phyloP scores from a whole-genome alignment of 768 basidiomycete species.

The Termitomyces sp. region DNA sequence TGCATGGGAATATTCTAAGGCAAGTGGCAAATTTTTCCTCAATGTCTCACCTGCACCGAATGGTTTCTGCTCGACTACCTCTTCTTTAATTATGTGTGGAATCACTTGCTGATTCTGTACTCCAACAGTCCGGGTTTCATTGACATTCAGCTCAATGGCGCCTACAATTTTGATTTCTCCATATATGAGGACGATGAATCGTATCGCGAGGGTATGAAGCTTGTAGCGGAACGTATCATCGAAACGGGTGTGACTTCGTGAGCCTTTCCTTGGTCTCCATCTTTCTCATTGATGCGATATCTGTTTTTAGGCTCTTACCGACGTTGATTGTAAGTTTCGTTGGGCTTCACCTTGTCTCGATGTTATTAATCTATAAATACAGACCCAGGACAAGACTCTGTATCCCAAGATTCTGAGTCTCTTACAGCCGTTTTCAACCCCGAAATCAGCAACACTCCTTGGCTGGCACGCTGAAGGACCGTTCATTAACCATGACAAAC shows the following conservation, averaged over 20 bases:
- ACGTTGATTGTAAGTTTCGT: conserved; percentile 65
- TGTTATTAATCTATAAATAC: conserved; percentile 1
- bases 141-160: conserved; percentile 90
- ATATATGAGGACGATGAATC: conserved; percentile 71
- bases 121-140: conserved; percentile 72
- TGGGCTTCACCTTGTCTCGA: background rate
- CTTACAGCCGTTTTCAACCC: conserved; percentile 64
- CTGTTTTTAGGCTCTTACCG: conserved; percentile 50
- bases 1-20: conserved; percentile 79
- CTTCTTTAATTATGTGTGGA: background rate
- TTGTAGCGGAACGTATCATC: conserved; percentile 72
- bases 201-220: conserved; percentile 67
- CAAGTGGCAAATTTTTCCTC: conserved; percentile 18
- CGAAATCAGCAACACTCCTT: conserved; percentile 67
- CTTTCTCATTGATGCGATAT: conserved; percentile 12
- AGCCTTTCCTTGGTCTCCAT: conserved; percentile 28
- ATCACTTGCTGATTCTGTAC: background rate
- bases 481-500: conserved; percentile 78
- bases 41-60: background rate
- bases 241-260: conserved; percentile 90
- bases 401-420: conserved; percentile 71
- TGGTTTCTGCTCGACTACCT: background rate
- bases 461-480: conserved; percentile 95
- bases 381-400: conserved; percentile 79
- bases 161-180: conserved; percentile 85